These are phyloP conservation scores for Polychytrium aggregatum DNA, from an alignment of 192 early-diverging fungal species.

Conservation along the genomic window DNA sequence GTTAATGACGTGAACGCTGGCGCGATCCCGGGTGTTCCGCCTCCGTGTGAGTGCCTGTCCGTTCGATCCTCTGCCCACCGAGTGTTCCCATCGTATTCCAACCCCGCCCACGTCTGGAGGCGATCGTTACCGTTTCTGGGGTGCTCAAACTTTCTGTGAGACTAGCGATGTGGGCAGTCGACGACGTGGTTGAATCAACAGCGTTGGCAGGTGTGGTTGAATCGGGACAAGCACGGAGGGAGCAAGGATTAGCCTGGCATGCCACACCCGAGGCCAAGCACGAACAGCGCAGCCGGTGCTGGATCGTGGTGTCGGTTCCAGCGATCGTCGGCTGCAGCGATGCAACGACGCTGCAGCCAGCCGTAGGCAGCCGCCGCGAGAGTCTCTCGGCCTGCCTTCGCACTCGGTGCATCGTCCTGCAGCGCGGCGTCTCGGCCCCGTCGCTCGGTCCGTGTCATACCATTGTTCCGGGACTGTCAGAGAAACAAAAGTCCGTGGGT, in stretches of 20 bases:
- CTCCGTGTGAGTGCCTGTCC: not conserved
- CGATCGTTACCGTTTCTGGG: slow-evolving; percentile 84
- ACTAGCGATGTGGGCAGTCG: slow-evolving; percentile 24
- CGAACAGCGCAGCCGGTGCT: not conserved
- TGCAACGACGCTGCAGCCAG: not conserved
- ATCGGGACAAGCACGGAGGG: too few species aligned
- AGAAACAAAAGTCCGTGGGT: too few species aligned
- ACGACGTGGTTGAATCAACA: too few species aligned
- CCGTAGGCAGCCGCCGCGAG: not conserved
- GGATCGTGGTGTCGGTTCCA: not conserved
- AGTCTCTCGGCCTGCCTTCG: not conserved
- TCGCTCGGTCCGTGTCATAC: too few species aligned
- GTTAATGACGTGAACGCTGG: slow-evolving; percentile 1
- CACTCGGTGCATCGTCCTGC: too few species aligned
- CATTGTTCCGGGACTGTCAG: too few species aligned
- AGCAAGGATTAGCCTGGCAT: too few species aligned
- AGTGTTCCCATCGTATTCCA: not conserved
- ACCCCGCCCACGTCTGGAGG: too few species aligned
- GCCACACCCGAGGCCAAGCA: not conserved
- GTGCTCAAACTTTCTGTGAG: slow-evolving; percentile 95
- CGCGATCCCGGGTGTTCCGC: not conserved
- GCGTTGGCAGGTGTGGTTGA: too few species aligned
- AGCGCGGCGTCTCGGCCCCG: too few species aligned
- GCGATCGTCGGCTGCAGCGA: not conserved
- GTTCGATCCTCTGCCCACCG: not conserved